A percentile compares a stretch with the other conserved stretches of the same genome.
These are phyloP conservation scores for Rubroboletus pulcherrimus DNA, from an alignment of 768 basidiomycete genomes.

Conservation along the genomic window DNA sequence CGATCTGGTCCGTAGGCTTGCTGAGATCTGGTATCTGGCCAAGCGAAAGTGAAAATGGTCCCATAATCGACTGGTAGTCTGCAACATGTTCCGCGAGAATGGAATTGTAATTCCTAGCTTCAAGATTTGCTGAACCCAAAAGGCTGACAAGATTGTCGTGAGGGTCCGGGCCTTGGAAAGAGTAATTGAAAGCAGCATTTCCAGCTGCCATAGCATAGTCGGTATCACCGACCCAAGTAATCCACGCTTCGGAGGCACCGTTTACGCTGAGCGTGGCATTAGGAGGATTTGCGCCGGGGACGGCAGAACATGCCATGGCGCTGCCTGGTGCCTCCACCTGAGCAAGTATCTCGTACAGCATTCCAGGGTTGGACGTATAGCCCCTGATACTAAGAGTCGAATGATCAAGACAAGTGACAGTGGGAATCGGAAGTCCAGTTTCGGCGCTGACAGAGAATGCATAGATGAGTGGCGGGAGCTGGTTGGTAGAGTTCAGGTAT, in stretches of 20 bases:
- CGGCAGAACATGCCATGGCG: slow-evolving; percentile 31
- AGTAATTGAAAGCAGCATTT: slow-evolving; percentile 48
- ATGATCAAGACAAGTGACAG: slow-evolving; percentile 56
- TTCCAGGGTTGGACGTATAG: slow-evolving; percentile 48
- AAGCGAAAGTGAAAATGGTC: slow-evolving; percentile 52
- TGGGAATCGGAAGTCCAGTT: slow-evolving; percentile 49
- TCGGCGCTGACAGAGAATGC: slow-evolving; percentile 46
- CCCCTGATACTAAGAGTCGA: slow-evolving; percentile 56
- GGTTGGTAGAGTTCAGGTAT: slow-evolving; percentile 39
- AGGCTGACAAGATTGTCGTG: slow-evolving; percentile 42
- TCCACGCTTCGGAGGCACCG: slow-evolving; percentile 51
- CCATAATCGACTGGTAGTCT: slow-evolving; percentile 46
- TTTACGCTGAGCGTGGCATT: slow-evolving; percentile 50
- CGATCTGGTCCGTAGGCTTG: slow-evolving; percentile 56
- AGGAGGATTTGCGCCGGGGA: slow-evolving; percentile 26
- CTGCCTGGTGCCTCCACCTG: slow-evolving; percentile 39
- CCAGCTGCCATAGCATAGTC: slow-evolving; percentile 65
- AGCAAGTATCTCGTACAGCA: slow-evolving; percentile 66
- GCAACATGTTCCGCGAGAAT: slow-evolving; percentile 47
- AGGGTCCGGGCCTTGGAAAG: slow-evolving; percentile 64
- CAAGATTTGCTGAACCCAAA: slow-evolving; percentile 29
- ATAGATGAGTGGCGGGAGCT: slow-evolving; percentile 42
- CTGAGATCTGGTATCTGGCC: slow-evolving; percentile 53
- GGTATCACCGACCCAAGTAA: slow-evolving; percentile 74
- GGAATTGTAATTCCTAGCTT: slow-evolving; percentile 32